These are phyloP conservation scores for Cladophialophora carrionii DNA, from an alignment of 2,329 filamentous ascomycete genomes.

Conservation along the genomic window DNA sequence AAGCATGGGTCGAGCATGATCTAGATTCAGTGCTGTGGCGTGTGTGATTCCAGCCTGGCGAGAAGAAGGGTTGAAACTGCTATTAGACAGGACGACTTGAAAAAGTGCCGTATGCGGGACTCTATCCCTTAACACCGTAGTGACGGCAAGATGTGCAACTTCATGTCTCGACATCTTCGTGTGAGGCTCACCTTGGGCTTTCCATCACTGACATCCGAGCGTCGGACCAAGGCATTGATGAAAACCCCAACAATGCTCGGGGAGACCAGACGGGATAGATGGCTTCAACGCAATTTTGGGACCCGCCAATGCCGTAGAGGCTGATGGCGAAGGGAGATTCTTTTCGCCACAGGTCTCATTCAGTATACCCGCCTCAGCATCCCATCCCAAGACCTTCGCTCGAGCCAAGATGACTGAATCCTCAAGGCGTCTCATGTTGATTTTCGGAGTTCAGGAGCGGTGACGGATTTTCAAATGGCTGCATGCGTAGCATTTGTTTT, in stretches of 20 bases:
- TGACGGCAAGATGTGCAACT: too few relatives aligned
- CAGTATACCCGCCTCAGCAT: slow-evolving; percentile 15
- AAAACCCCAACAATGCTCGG: not conserved
- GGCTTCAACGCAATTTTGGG: not conserved
- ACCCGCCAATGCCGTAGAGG: not conserved
- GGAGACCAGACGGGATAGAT: not conserved
- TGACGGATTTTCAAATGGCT: not conserved
- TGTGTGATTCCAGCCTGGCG: not conserved
- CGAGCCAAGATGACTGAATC: too few relatives aligned
- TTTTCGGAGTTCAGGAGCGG: slow-evolving; percentile 8
- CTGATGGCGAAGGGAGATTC: slow-evolving; percentile 32
- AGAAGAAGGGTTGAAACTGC: too few relatives aligned
- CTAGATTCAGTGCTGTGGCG: not conserved
- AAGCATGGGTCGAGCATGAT: not conserved
- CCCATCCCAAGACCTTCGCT: too few relatives aligned
- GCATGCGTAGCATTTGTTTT: not conserved
- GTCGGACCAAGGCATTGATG: not conserved
- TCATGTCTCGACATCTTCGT: too few relatives aligned
- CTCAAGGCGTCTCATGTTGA: too few relatives aligned
- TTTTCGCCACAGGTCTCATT: slow-evolving; percentile 39
- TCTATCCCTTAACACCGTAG: too few relatives aligned
- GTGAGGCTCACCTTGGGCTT: too few relatives aligned
- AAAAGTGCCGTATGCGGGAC: too few relatives aligned
- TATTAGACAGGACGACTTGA: too few relatives aligned
- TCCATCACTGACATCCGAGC: too few relatives aligned